Percentiles rank a stretch among this genome's conserved stretches.
These are phyloP conservation scores for Miscanthus sacchariflorus DNA, from an alignment of 202 grass and related monocot genomes.

Conservation along the genomic window DNA sequence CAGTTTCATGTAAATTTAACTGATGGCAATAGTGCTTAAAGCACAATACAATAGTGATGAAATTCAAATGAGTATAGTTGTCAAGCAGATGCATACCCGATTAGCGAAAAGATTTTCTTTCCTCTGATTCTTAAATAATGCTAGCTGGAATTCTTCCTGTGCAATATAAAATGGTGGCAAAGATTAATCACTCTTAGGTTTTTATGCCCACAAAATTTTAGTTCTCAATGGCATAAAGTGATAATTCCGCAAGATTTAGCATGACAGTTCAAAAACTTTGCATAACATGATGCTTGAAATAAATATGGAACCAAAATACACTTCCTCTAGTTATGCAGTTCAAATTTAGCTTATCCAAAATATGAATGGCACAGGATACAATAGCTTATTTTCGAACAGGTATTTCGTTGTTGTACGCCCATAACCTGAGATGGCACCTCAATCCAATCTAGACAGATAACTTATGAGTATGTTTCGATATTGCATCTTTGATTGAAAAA, in stretches of 20 bases:
- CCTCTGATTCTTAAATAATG: conserved; percentile 86
- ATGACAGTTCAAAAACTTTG: conserved; percentile 24
- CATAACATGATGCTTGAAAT: conserved; percentile 15
- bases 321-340: conserved; percentile 1
- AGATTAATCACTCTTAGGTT: conserved; percentile 16
- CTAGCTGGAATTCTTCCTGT: conserved; percentile 98
- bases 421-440: conserved; percentile 6
- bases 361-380: conserved; percentile 11
- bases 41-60: not conserved
- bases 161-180: conserved; percentile 8
- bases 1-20: conserved; percentile 38
- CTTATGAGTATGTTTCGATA: not conserved
- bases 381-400: not conserved
- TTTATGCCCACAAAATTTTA: not conserved
- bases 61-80: conserved; percentile 21
- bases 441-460: not conserved
- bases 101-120: conserved; percentile 97
- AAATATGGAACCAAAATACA: not conserved
- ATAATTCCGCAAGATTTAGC: not conserved
- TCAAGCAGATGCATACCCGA: conserved; percentile 57
- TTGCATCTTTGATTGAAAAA: conserved; percentile 6
- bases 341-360: conserved; percentile 15
- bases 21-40: not conserved
- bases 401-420: not conserved
- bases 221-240: conserved; percentile 16